phyloP scores from a whole-genome alignment of 2,329 filamentous ascomycete genomes.

The Fusarium sp. region DNA sequence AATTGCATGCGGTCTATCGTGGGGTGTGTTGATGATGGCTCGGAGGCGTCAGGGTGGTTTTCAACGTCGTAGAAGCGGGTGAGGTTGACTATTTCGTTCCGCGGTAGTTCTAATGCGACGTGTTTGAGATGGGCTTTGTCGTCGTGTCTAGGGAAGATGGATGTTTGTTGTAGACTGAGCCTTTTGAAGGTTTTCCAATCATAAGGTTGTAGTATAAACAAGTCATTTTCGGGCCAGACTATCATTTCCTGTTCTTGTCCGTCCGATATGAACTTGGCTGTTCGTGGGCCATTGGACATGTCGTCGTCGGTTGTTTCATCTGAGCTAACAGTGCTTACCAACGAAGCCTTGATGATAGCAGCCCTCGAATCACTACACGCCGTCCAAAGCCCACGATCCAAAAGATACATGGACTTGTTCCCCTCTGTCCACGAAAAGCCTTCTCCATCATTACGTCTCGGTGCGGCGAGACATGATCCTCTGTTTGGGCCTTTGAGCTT shows the following conservation, averaged over 20 bases:
- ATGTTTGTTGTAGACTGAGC: background rate
- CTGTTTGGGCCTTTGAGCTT: background rate
- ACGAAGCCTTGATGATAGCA: background rate
- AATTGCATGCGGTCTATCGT: background rate
- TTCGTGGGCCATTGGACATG: background rate
- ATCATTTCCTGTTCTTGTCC: background rate
- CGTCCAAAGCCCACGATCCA: background rate
- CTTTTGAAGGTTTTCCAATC: background rate
- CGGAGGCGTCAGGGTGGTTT: background rate
- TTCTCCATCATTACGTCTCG: background rate
- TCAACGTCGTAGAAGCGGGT: background rate
- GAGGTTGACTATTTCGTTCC: background rate
- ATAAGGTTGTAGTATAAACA: background rate
- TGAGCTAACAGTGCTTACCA: background rate
- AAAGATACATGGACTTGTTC: background rate
- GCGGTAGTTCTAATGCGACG: background rate
- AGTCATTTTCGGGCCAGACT: background rate
- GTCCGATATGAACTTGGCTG: background rate
- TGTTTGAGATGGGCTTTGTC: background rate
- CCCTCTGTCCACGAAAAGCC: background rate
- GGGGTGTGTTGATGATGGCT: background rate
- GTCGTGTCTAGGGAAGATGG: background rate
- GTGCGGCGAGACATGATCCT: background rate
- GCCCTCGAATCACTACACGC: background rate
- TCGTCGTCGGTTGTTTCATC: background rate